phyloP scores from a whole-genome alignment of 2,329 filamentous ascomycete genomes.

The Microdochium trichocladiopsis region DNA sequence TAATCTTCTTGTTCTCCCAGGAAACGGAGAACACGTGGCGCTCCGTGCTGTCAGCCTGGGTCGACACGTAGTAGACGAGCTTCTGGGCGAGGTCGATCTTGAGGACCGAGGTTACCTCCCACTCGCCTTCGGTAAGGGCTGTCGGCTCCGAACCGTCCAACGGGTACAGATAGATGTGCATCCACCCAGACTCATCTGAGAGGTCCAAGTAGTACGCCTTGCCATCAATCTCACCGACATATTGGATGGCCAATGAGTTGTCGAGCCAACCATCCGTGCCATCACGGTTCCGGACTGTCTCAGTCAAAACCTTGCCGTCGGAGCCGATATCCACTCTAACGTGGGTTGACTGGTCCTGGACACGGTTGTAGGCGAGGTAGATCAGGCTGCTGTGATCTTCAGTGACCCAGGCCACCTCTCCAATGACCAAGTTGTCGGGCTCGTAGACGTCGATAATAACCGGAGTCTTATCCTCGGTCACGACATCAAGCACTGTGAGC shows the following conservation, averaged over 20 bases:
- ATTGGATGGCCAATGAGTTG: slow-evolving; percentile 47
- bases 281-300: slow-evolving; percentile 47
- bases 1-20: slow-evolving; percentile 44
- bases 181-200: slow-evolving; percentile 59
- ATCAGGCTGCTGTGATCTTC: slow-evolving; percentile 52
- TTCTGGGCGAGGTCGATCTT: slow-evolving; percentile 50
- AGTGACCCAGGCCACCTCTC: slow-evolving; percentile 63
- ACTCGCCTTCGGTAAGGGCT: slow-evolving; percentile 56
- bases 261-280: slow-evolving; percentile 57
- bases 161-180: slow-evolving; percentile 58
- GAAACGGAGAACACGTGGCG: slow-evolving; percentile 62
- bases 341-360: slow-evolving; percentile 58
- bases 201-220: slow-evolving; percentile 56
- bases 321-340: slow-evolving; percentile 48
- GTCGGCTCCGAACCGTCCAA: slow-evolving; percentile 46
- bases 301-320: slow-evolving; percentile 27
- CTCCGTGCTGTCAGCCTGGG: slow-evolving; percentile 59
- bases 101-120: slow-evolving; percentile 55
- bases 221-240: slow-evolving; percentile 38
- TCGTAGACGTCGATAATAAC: slow-evolving; percentile 51
- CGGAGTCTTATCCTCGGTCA: slow-evolving; percentile 31
- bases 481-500: slow-evolving; percentile 50
- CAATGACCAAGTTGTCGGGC: slow-evolving; percentile 55
- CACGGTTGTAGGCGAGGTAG: slow-evolving; percentile 61
- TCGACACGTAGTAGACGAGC: slow-evolving; percentile 58